Percentiles rank a stretch among this genome's conserved stretches.
Conservation (phyloP, 257 asterid genomes). For the Dorcoceras hygrometricum region DNA sequence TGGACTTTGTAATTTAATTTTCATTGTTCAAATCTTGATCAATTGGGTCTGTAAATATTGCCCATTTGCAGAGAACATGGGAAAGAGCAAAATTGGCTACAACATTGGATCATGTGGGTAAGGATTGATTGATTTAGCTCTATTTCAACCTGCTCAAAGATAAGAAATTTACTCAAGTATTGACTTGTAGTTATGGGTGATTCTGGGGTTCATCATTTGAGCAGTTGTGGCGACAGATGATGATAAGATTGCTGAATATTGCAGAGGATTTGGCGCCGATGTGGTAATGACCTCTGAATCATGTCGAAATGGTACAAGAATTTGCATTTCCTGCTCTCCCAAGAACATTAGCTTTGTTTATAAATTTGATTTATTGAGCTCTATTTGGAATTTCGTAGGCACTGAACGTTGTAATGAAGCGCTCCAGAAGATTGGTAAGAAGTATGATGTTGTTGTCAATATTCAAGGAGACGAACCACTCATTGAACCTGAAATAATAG, state of each 20-base stretch:
- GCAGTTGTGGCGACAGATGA: constrained; percentile 94
- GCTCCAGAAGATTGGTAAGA: constrained; percentile 57
- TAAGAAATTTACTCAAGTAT: neutral
- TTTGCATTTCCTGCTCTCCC: neutral
- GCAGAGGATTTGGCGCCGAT: constrained; percentile 89
- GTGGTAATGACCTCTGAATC: constrained; percentile 88
- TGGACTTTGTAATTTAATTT: neutral
- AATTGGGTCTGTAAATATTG: neutral
- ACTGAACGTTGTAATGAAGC: constrained; percentile 91
- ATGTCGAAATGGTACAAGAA: constrained; percentile 65
- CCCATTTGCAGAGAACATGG: constrained; percentile 77
- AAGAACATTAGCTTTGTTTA: neutral
- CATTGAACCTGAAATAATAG: constrained; percentile 83
- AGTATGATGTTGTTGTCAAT: constrained; percentile 78
- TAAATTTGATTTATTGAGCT: neutral
- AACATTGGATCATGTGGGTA: constrained; percentile 78
- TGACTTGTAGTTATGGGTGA: constrained; percentile 19
- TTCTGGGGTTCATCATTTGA: constrained; percentile 11
- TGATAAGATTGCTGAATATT: constrained; percentile 84
- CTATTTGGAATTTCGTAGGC: constrained; percentile 39
- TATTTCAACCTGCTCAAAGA: neutral
- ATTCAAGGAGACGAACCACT: constrained; percentile 98
- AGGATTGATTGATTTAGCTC: constrained; percentile 10
- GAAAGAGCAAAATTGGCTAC: constrained; percentile 78
- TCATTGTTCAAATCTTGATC: neutral